Conservation (phyloP, 768 basidiomycete species). For the Rhodotorula graminis region DNA sequence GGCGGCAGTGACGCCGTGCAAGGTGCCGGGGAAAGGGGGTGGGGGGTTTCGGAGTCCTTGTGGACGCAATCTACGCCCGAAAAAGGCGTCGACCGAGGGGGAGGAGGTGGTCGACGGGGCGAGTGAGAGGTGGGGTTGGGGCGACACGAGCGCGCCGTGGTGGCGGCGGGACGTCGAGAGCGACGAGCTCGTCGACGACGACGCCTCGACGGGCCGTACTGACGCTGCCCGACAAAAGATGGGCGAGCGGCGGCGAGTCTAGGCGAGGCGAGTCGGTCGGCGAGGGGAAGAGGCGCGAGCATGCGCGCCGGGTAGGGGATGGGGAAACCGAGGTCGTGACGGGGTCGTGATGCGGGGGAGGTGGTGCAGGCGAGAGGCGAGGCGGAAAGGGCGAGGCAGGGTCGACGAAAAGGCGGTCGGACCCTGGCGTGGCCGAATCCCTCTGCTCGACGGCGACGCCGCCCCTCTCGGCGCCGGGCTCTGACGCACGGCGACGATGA, state of each 20-base stretch:
- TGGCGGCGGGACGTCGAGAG: not conserved
- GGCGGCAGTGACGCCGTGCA: not conserved
- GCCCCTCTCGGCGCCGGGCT: not conserved
- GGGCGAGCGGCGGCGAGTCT: not conserved
- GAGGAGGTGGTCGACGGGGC: not conserved
- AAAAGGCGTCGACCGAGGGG: not conserved
- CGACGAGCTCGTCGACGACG: not conserved
- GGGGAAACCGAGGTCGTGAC: not conserved
- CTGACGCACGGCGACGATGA: not conserved
- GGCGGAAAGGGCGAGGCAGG: not conserved
- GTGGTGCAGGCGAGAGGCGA: not conserved
- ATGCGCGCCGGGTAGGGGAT: not conserved
- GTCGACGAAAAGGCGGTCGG: not conserved
- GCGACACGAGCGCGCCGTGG: not conserved
- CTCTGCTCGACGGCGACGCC: not conserved
- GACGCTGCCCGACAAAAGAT: slow-evolving; percentile 7
- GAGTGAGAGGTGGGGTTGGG: not conserved
- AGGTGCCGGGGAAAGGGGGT: not conserved
- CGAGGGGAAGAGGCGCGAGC: not conserved
- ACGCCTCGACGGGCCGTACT: not conserved
- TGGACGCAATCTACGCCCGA: slow-evolving; percentile 10
- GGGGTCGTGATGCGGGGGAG: not conserved
- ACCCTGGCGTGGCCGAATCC: not conserved
- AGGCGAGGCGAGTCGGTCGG: not conserved
- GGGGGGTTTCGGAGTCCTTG: slow-evolving; percentile 1